Evolutionary conservation across 129 eudicot species (phyloP), one percentile per base, ranked within the genome.

Genomic region (Pulicaria dysenterica): DNA sequence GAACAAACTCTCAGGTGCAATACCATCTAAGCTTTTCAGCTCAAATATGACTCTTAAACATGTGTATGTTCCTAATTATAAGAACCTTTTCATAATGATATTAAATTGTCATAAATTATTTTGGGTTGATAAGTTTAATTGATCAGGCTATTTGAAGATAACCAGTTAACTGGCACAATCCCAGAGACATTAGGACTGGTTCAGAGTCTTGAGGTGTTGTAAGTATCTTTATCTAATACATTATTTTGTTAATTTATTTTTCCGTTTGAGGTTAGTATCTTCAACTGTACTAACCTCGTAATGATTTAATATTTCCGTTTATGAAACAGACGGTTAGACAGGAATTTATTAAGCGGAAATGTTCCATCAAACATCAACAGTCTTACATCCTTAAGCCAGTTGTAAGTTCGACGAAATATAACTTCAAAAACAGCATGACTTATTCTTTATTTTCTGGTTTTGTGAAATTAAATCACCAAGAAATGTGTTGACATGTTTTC

Each of bases 61-160:
- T 81, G 77, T 88, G 98, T 94, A 88, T 40, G 97, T 80, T 51
- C 31, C 31, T 24, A 24, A 68, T 55, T 14, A 40, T 49, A 17
- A 24, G 31, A 61, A 66, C 61, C 60, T 42, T 42, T 46, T 43
- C 12, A 12, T 57, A 41, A 40, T 8, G 12, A 41, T 3, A 7
- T 39, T 64, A 64, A 68, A 16, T 53, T 16, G 54, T 45, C 56
- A 24, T 77, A 24, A 8, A 8, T 58, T 66, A 65, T 57, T 8
- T 9, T 43, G 12, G 48, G 13, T 3, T 62, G 46, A 51, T 37
- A 61, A 47, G 48, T 50, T 43, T 81, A 58, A 53, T 63, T 83
- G 84, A 76, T 47, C 81, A 93, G 98, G 87, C 87, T 93, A 69
- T 81, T 93, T 43, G 98, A 93, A 43, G 83, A 81, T 77, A 93